Percentiles rank a stretch among this genome's conserved stretches.
phyloP scores from a whole-genome alignment of 805 yeast species.

The Wickerhamiella musiphila region DNA sequence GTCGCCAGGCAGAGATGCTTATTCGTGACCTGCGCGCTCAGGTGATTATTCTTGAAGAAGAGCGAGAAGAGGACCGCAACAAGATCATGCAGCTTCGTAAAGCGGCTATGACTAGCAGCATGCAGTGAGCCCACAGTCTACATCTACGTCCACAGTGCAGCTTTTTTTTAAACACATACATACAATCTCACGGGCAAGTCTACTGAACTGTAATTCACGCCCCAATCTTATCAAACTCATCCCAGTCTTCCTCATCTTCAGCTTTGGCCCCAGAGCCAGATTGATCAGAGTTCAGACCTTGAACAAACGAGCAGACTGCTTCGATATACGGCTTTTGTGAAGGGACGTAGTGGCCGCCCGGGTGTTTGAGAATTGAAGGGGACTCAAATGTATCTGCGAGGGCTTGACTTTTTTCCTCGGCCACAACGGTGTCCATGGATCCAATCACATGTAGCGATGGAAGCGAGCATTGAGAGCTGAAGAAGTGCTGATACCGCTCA shows the following conservation, averaged over 20 bases:
- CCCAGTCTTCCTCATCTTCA: constrained; percentile 21
- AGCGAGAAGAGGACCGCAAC: constrained; percentile 48
- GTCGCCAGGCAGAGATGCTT: constrained; percentile 51
- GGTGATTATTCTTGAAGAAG: constrained; percentile 61
- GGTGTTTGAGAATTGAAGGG: constrained; percentile 48
- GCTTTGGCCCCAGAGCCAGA: constrained; percentile 2
- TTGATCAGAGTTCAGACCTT: background rate
- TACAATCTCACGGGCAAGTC: no score
- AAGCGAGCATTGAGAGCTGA: constrained; percentile 19
- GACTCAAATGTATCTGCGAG: constrained; percentile 36
- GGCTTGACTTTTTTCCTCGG: constrained; percentile 47
- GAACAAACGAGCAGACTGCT: constrained; percentile 19
- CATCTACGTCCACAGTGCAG: no score
- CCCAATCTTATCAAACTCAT: constrained; percentile 23
- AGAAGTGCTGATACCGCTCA: constrained; percentile 18
- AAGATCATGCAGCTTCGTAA: constrained; percentile 18
- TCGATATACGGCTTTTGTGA: constrained; percentile 44
- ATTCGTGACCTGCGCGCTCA: constrained; percentile 75
- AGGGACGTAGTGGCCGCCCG: constrained; percentile 96
- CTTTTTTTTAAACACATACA: no score
- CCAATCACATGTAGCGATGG: constrained; percentile 68
- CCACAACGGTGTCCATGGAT: constrained; percentile 71
- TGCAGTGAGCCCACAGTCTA: background rate
- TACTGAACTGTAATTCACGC: background rate
- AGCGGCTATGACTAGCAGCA: constrained; percentile 13